Evolutionary conservation across 1,139 yeast genomes (phyloP).

Genomic region (Geotrichum carabidarum): DNA sequence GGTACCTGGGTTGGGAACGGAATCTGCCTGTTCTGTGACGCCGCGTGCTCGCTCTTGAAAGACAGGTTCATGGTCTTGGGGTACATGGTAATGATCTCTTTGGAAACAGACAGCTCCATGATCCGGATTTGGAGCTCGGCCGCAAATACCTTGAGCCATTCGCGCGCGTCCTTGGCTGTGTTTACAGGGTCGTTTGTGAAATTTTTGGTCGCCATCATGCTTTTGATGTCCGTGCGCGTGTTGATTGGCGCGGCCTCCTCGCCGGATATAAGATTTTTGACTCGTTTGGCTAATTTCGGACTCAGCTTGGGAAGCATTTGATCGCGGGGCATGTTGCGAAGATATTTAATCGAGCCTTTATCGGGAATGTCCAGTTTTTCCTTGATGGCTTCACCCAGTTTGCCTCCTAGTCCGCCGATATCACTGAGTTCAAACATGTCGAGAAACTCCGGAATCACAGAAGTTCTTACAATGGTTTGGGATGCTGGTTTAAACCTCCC

Average conservation of each 20-base stretch:
- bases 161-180: conserved; percentile 53
- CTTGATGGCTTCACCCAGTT: conserved; percentile 61
- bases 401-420: conserved; percentile 90
- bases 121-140: conserved; percentile 73
- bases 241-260: conserved; percentile 49
- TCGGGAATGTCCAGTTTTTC: conserved; percentile 37
- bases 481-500: conserved; percentile 79
- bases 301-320: conserved; percentile 37
- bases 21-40: conserved; percentile 25
- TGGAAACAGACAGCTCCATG: conserved; percentile 61
- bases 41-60: conserved; percentile 11
- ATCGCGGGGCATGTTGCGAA: conserved; percentile 31
- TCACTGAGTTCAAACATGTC: conserved; percentile 61
- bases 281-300: conserved; percentile 42
- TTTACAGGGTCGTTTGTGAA: conserved; percentile 52
- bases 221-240: conserved; percentile 60
- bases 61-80: conserved; percentile 39
- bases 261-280: conserved; percentile 66
- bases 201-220: conserved; percentile 86
- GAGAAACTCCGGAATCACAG: conserved; percentile 50
- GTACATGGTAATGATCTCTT: conserved; percentile 42
- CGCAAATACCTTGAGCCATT: conserved; percentile 79
- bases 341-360: conserved; percentile 28
- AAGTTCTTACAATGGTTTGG: conserved; percentile 66
- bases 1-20: conserved; percentile 21